Evolutionary conservation across 2,329 filamentous ascomycete species (phyloP), one percentile per base, ranked within the genome.

Genomic region (Pseudogymnoascus sp.): DNA sequence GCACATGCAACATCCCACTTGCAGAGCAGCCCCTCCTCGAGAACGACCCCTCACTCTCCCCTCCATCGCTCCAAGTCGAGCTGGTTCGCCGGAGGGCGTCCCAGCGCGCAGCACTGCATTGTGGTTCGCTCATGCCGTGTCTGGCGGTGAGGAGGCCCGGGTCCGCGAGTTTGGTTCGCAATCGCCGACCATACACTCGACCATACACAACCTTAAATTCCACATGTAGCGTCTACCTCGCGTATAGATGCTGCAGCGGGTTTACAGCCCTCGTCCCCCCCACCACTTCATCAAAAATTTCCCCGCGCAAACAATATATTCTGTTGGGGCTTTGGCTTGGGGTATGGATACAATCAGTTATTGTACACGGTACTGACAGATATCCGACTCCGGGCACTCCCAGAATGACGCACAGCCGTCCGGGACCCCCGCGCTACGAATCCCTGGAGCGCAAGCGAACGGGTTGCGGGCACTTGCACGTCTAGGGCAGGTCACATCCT

Each of bases 161-260:
- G 7, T 16, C 44, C 44, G 44, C 44, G 44, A 50, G 44, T 50
- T 28, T 31, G 44, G 44, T 50, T 50, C 44, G 14, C 44, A 50
- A 31, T 50, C 44, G 44, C 44, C 12, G 6, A 18, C 38, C 38
- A 40, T 40, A 40, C 38, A 16, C 38, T 40, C 12, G 44, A 50
- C 44, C 44, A 50, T 50, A 50, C 44, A 28, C 44, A 50, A 50
- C 44, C 44, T 50, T 50, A 50, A 50, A 50, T 50, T 50, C 44
- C 44, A 50, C 44, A 50, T 50, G 44, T 50, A 28, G 21, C n/a
- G 12, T 28, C 10, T 28, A 50, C 44, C 44, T 50, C 44, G 44
- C 44, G 3, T 50, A 50, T 16, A 50, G 44, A 50, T 50, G 44
- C 44, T 50, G 44, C 44, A 50, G 44, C 8, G 44, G 44, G 44